Evolutionary conservation across 2,329 filamentous ascomycete species (phyloP).

Genomic region (Shiraia bambusicola): DNA sequence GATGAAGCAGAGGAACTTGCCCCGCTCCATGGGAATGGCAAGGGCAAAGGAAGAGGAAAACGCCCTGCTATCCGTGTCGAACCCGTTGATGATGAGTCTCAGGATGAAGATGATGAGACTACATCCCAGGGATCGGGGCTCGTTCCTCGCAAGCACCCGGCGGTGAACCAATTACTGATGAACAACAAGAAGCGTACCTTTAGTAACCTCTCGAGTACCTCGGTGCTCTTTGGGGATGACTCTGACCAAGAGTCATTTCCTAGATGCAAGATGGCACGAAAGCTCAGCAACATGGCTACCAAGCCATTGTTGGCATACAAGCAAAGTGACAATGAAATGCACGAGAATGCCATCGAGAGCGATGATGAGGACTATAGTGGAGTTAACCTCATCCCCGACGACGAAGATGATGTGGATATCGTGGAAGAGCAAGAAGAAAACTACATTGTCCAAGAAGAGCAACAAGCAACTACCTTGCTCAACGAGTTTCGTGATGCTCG

Average conservation of each 20-base stretch:
- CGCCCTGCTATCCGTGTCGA: constrained; percentile 41
- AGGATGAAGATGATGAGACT: constrained; percentile 33
- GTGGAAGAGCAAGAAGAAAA: constrained; percentile 77
- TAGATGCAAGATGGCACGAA: constrained; percentile 41
- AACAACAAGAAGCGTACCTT: constrained; percentile 43
- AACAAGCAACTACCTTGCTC: constrained; percentile 32
- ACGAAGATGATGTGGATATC: constrained; percentile 77
- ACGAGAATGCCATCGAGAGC: constrained; percentile 42
- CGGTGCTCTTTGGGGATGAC: constrained; percentile 41
- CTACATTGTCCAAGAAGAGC: constrained; percentile 59
- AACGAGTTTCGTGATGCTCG: constrained; percentile 38
- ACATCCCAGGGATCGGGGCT: constrained; percentile 34
- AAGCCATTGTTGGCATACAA: constrained; percentile 43
- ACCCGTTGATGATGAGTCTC: constrained; percentile 33
- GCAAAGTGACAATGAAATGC: constrained; percentile 20
- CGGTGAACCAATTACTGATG: constrained; percentile 30
- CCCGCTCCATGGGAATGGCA: constrained; percentile 36
- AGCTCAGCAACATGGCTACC: constrained; percentile 35
- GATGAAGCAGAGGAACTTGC: constrained; percentile 36
- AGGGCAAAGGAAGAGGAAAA: constrained; percentile 41
- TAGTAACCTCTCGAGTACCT: constrained; percentile 44
- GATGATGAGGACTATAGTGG: constrained; percentile 62
- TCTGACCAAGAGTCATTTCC: constrained; percentile 37
- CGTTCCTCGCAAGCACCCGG: constrained; percentile 29
- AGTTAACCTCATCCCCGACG: constrained; percentile 78